Conservation (phyloP, 495 filamentous ascomycete species). For the Penicillium nucicola region DNA sequence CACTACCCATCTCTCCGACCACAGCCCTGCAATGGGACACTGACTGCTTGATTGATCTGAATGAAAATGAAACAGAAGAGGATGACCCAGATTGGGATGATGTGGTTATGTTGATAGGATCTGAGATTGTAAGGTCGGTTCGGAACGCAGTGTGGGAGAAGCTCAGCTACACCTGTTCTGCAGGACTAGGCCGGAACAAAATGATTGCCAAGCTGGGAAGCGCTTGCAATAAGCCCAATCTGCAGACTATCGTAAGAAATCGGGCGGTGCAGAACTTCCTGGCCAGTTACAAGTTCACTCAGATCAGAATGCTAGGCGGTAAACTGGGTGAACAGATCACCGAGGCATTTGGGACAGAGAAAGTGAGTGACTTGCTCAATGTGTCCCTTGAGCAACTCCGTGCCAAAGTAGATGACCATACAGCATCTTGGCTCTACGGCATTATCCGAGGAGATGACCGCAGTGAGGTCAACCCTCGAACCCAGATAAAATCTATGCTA, state of each 20-base stretch:
- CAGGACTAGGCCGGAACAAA: slow-evolving; percentile 84
- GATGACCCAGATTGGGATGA: slow-evolving; percentile 96
- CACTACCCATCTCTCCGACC: slow-evolving; percentile 69
- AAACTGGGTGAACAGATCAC: slow-evolving; percentile 88
- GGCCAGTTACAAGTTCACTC: slow-evolving; percentile 85
- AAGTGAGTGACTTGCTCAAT: slow-evolving; percentile 69
- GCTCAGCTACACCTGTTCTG: slow-evolving; percentile 87
- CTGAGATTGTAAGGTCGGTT: slow-evolving; percentile 81
- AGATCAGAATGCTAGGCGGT: slow-evolving; percentile 93
- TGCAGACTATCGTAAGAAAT: slow-evolving; percentile 86
- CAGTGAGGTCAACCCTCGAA: slow-evolving; percentile 87
- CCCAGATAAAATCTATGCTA: slow-evolving; percentile 97
- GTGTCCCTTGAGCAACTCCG: slow-evolving; percentile 77
- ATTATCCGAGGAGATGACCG: slow-evolving; percentile 80
- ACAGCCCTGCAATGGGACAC: slow-evolving; percentile 77
- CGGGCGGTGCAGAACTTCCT: slow-evolving; percentile 80
- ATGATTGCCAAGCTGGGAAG: slow-evolving; percentile 94
- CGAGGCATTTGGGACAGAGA: slow-evolving; percentile 72
- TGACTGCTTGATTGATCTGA: slow-evolving; percentile 71
- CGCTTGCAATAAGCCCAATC: slow-evolving; percentile 86
- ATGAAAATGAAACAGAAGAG: slow-evolving; percentile 66
- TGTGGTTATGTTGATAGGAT: slow-evolving; percentile 77
- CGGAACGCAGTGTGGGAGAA: slow-evolving; percentile 61
- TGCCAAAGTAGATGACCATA: slow-evolving; percentile 77
- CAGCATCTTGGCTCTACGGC: slow-evolving; percentile 82